Conservation (phyloP, 805 yeast genomes). For the Wickerhamiella allomyrinae region DNA sequence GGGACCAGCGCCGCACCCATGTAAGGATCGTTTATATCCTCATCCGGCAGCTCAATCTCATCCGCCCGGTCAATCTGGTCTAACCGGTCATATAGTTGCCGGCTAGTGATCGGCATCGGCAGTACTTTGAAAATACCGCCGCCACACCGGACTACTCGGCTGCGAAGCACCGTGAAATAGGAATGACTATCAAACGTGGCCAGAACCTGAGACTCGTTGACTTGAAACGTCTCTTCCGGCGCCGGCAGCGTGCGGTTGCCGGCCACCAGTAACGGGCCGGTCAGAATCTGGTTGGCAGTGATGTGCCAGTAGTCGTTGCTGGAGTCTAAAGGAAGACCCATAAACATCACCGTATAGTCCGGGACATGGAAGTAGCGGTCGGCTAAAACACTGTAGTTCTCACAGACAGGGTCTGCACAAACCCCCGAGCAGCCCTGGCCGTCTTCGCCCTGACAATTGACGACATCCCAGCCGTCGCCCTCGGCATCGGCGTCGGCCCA, state of each 20-base stretch:
- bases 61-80: slow-evolving; percentile 1
- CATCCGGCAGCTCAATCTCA: background rate
- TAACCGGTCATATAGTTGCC: background rate
- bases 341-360: background rate
- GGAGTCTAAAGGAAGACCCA: background rate
- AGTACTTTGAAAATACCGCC: background rate
- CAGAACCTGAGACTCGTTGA: background rate
- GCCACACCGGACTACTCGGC: background rate
- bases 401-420: background rate
- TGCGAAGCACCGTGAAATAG: background rate
- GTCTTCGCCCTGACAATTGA: background rate
- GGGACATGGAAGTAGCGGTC: slow-evolving; percentile 1
- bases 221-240: background rate
- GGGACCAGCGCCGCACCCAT: slow-evolving; percentile 2
- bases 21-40: background rate
- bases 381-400: background rate
- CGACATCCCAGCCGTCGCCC: background rate
- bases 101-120: background rate
- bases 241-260: background rate
- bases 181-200: background rate
- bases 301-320: background rate
- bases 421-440: background rate
- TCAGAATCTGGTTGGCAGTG: background rate
- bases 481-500: background rate
- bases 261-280: background rate